These are phyloP conservation scores for Nemania sp. DNA, from an alignment of 2,329 filamentous ascomycete genomes.

Conservation along the genomic window DNA sequence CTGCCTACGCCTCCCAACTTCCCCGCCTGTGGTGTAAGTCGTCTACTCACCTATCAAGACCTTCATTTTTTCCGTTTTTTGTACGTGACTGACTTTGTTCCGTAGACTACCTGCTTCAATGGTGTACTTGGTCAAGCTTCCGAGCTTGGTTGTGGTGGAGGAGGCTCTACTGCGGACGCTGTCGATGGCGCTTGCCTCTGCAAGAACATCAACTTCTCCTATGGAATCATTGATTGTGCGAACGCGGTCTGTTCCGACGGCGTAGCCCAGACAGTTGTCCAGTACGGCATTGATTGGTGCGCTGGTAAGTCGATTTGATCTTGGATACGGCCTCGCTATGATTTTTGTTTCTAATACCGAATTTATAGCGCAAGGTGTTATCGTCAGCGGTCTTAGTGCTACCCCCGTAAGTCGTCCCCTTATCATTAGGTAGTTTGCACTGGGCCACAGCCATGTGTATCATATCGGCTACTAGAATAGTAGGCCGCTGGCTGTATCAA, in stretches of 20 bases:
- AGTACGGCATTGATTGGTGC: constrained; percentile 49
- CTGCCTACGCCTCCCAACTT: constrained; percentile 54
- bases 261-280: constrained; percentile 42
- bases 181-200: constrained; percentile 57
- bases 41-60: neutral
- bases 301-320: constrained; percentile 42
- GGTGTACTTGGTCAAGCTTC: constrained; percentile 63
- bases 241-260: constrained; percentile 42
- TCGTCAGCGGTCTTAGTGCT: constrained; percentile 35
- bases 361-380: constrained; percentile 43
- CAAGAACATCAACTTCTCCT: constrained; percentile 55
- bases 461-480: neutral
- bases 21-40: constrained; percentile 66
- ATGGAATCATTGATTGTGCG: constrained; percentile 54
- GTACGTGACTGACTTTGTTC: constrained; percentile 11
- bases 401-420: constrained; percentile 29
- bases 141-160: constrained; percentile 59
- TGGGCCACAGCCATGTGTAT: neutral
- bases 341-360: constrained; percentile 19
- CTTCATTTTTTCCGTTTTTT: too few species aligned
- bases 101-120: constrained; percentile 60
- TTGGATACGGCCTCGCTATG: neutral
- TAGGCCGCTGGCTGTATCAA: neutral
- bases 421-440: neutral
- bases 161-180: constrained; percentile 41